Evolutionary conservation across 345 rosid genomes (phyloP).

Genomic region (Lumnitzera littorea): DNA sequence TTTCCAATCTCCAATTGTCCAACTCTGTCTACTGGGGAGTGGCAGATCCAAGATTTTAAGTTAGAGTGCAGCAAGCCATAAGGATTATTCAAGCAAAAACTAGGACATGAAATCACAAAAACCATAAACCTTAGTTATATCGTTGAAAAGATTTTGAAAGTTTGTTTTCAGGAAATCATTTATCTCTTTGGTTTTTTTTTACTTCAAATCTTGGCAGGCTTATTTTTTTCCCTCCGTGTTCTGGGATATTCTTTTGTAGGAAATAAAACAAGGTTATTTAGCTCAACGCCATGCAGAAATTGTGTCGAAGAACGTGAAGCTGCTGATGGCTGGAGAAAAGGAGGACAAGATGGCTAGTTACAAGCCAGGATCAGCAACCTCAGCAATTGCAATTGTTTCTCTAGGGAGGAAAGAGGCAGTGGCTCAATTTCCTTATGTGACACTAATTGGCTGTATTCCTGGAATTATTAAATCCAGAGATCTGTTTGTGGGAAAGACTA

Average conservation of each 20-base stretch:
- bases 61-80: too few relatives aligned
- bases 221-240: too few relatives aligned
- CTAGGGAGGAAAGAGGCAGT: conserved; percentile 34
- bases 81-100: too few relatives aligned
- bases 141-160: too few relatives aligned
- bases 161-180: not conserved
- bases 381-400: conserved; percentile 23
- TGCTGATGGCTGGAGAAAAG: conserved; percentile 24
- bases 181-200: not conserved
- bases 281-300: conserved; percentile 32
- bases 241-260: conserved; percentile 10
- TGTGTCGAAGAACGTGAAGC: conserved; percentile 26
- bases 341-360: conserved; percentile 19
- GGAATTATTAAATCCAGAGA: conserved; percentile 32
- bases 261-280: conserved; percentile 36
- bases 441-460: conserved; percentile 26
- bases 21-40: too few relatives aligned
- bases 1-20: too few relatives aligned
- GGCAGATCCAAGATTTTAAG: too few relatives aligned
- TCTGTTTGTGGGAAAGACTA: conserved; percentile 36
- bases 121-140: too few relatives aligned
- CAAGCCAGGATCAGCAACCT: conserved; percentile 21
- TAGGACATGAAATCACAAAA: too few relatives aligned
- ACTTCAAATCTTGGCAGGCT: not conserved
- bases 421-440: conserved; percentile 29